Evolutionary conservation across 371 early-diverging fungal genomes (phyloP), one percentile per base, ranked within the genome.

Genomic region (Mucor plumbeus): DNA sequence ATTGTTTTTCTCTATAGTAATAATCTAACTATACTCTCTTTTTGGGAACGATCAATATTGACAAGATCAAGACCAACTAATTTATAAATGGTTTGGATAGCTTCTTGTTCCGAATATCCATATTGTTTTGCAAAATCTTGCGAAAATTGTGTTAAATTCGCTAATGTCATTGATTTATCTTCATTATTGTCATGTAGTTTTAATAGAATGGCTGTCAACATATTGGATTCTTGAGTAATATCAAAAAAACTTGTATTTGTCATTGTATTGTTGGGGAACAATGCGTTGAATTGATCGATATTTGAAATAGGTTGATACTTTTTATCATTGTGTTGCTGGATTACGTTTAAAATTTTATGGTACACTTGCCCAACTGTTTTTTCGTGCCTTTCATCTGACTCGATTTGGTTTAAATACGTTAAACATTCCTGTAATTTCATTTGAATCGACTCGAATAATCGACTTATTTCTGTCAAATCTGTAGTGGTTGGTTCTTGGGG

Each of bases 21-120:
- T 53, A 50, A 21, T 38, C 21, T 62, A 14, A 62, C 62, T 14
- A 62, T 8, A 50, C 50, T 62, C 11, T 62, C 62, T 19, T 55
- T 64, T 55, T 64, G 54, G 1, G 38, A 21, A 1, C 62, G 35
- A 62, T 62, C 62, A 50, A 62, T 62, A 17, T 36, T 11, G 13
- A 50, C 38, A 34, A 62, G 38, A 14, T 38, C 47, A 38, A 36
- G 35, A n/a, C 50, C 62, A 4, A 47, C 62, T 14, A 62, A 15
- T 14, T 35, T 62, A 38, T 62, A 50, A 26, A 62, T 62, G 19
- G 35, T 34, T 17, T 56, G 57, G 0, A 56, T 56, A 15, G 57
- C 34, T 56, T 56, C 35, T 56, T 36, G 57, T 26, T 56, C 57
- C 19, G 57, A 17, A 36, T 17, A 17, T 6, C 36, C 53, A 15